A percentile compares a stretch with the other conserved stretches of the same genome.
Evolutionary conservation across 2,329 filamentous ascomycete species (phyloP).

Genomic region (Aspergillus udagawae): DNA sequence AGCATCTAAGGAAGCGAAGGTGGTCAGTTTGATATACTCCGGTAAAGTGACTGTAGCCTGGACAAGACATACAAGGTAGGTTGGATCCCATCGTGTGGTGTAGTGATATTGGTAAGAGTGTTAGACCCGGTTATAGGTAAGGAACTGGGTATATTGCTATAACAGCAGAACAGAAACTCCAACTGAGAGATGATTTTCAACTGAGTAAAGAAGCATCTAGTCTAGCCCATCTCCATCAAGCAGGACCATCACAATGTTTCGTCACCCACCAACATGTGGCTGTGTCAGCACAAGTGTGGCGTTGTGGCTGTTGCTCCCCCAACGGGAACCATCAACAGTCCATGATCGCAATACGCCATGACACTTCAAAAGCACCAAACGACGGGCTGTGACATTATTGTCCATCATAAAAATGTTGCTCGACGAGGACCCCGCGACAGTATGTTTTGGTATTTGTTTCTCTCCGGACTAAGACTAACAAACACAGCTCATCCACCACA

Average conservation of each 20-base stretch:
- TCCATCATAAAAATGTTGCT: slow-evolving; percentile 70
- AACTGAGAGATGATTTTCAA: background rate
- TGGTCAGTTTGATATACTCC: slow-evolving; percentile 7
- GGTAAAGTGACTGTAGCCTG: background rate
- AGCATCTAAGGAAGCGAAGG: slow-evolving; percentile 62
- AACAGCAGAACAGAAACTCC: background rate
- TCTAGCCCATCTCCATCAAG: background rate
- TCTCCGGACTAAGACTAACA: slow-evolving; percentile 1
- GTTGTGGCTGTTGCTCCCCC: slow-evolving; percentile 38
- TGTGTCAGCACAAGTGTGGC: slow-evolving; percentile 19
- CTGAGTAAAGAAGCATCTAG: background rate
- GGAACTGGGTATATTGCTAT: background rate
- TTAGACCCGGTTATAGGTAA: background rate
- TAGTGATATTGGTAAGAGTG: background rate
- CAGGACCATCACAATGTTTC: slow-evolving; percentile 4
- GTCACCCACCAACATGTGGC: slow-evolving; percentile 33
- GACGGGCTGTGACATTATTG: background rate
- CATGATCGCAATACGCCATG: background rate
- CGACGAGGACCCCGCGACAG: slow-evolving; percentile 84
- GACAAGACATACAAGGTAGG: slow-evolving; percentile 45
- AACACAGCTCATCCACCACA: slow-evolving; percentile 78
- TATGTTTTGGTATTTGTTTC: slow-evolving; percentile 42
- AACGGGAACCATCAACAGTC: slow-evolving; percentile 26
- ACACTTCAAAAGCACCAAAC: background rate
- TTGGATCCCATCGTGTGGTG: slow-evolving; percentile 39